Evolutionary conservation across 768 basidiomycete species (phyloP).

Genomic region (Russula emetica): DNA sequence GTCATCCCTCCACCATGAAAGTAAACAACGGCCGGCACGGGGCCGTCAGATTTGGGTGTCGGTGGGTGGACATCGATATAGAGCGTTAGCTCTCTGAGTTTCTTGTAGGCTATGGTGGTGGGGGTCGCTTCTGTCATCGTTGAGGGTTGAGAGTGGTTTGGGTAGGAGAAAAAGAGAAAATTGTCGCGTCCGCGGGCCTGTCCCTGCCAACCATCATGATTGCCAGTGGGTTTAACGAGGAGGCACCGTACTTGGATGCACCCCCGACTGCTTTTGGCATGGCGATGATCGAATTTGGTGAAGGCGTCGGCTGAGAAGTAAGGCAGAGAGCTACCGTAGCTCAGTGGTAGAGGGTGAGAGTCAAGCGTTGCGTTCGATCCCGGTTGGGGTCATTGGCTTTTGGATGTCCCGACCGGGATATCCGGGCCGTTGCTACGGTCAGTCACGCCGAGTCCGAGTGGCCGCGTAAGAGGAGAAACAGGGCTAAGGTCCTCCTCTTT

Average conservation of each 20-base stretch:
- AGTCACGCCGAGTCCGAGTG: constrained; percentile 2
- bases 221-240: background rate
- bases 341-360: constrained; percentile 12
- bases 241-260: background rate
- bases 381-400: constrained; percentile 15
- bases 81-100: constrained; percentile 30
- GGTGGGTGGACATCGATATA: constrained; percentile 38
- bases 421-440: background rate
- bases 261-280: no score
- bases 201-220: background rate
- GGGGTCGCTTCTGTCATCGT: constrained; percentile 6
- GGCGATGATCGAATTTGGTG: background rate
- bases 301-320: background rate
- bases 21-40: constrained; percentile 36
- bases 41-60: constrained; percentile 32
- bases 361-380: constrained; percentile 24
- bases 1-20: constrained; percentile 57
- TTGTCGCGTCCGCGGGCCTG: background rate
- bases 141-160: background rate
- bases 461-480: constrained; percentile 16
- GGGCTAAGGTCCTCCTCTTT: background rate
- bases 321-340: constrained; percentile 10
- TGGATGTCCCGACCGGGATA: background rate
- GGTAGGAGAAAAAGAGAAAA: background rate
- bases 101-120: constrained; percentile 38